phyloP scores from a whole-genome alignment of 1,284 basidiomycete genomes.

The Heterobasidion parviporum region DNA sequence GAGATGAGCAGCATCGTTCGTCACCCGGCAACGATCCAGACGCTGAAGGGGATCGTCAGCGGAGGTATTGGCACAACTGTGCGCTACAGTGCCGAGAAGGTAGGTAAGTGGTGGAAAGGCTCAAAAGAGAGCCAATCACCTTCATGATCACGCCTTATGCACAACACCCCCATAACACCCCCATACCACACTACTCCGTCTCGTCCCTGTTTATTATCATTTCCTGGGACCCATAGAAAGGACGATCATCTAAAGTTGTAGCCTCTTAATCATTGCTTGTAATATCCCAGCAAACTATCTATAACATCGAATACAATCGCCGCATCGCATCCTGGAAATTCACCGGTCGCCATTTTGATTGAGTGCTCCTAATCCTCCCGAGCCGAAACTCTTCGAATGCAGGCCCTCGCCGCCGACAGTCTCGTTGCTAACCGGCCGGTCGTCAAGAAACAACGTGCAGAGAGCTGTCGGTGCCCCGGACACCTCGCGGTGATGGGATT shows the following conservation, averaged over 20 bases:
- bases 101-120: conserved; percentile 77
- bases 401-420: too few relatives aligned
- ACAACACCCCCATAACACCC: too few relatives aligned
- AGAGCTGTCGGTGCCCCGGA: too few relatives aligned
- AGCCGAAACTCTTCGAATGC: too few relatives aligned
- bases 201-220: not conserved
- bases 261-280: not conserved
- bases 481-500: too few relatives aligned
- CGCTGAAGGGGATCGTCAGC: conserved; percentile 80
- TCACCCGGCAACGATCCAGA: conserved; percentile 77
- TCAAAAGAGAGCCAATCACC: conserved; percentile 3
- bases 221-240: not conserved
- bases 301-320: not conserved
- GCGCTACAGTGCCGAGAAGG: conserved; percentile 68
- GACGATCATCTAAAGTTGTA: not conserved
- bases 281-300: not conserved
- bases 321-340: too few relatives aligned
- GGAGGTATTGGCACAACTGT: conserved; percentile 77
- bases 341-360: too few relatives aligned
- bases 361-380: too few relatives aligned
- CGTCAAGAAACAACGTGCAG: too few relatives aligned
- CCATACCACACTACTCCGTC: too few relatives aligned
- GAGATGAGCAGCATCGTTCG: conserved; percentile 76
- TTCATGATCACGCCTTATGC: not conserved
- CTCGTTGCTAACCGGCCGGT: too few relatives aligned